These are phyloP conservation scores for Cymbidium sinense DNA, from an alignment of 106 monocot species.

Conservation along the genomic window DNA sequence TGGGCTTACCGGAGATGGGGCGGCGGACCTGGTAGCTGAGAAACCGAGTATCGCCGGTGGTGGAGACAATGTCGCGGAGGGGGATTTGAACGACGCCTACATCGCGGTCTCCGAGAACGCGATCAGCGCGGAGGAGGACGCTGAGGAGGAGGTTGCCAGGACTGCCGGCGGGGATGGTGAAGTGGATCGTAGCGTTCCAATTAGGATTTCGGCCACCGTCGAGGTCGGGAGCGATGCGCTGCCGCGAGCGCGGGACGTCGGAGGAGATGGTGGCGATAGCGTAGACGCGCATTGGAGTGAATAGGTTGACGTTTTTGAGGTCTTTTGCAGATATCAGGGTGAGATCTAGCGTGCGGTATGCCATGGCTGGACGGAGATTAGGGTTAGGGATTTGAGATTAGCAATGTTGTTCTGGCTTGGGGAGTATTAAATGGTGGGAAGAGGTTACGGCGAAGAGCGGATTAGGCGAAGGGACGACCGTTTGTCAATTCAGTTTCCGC, in stretches of 20 bases:
- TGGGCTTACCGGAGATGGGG: conserved; percentile 39
- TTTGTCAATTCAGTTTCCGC: too few relatives aligned
- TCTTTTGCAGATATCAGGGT: conserved; percentile 61
- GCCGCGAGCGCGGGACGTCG: conserved; percentile 20
- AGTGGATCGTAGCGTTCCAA: conserved; percentile 39
- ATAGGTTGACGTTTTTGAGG: conserved; percentile 51
- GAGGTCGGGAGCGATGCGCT: conserved; percentile 39
- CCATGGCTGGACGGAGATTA: conserved; percentile 6
- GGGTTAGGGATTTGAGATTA: too few relatives aligned
- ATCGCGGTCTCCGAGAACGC: conserved; percentile 51
- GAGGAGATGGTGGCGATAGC: conserved; percentile 33
- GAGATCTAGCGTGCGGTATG: conserved; percentile 34
- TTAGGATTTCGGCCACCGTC: conserved; percentile 36
- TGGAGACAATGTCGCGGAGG: conserved; percentile 33
- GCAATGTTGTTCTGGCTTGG: too few relatives aligned
- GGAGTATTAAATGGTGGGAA: too few relatives aligned
- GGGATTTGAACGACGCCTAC: conserved; percentile 63
- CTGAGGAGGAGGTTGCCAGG: conserved; percentile 11
- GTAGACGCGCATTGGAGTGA: conserved; percentile 59
- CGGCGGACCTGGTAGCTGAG: conserved; percentile 64
- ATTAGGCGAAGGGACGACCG: too few relatives aligned
- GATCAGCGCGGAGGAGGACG: conserved; percentile 39
- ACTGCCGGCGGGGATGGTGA: conserved; percentile 27
- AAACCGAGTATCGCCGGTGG: conserved; percentile 11
- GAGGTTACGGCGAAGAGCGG: too few relatives aligned